These are phyloP conservation scores for grape (Vitis vinifera) DNA, from an alignment of 164 flowering plant genomes.

Conservation along the genomic window DNA sequence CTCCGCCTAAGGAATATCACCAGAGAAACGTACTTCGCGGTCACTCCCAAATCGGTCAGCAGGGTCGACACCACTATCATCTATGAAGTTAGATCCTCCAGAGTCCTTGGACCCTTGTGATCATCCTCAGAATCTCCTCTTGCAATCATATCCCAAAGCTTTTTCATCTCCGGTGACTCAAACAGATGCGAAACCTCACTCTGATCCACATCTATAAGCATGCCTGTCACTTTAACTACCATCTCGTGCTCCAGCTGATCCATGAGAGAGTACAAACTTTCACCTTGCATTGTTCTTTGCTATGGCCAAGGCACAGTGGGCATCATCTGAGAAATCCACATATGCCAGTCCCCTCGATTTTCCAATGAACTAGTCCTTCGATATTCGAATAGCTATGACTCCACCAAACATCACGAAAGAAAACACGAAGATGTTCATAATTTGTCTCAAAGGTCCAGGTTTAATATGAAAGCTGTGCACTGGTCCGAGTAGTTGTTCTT, in stretches of 20 bases:
- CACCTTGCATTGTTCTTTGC: conserved; percentile 85
- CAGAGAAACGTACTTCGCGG: too few species aligned
- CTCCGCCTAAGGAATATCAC: too few species aligned
- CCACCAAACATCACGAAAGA: conserved; percentile 90
- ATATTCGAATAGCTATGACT: conserved; percentile 66
- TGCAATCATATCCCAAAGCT: too few species aligned
- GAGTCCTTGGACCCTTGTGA: too few species aligned
- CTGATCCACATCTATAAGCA: conserved; percentile 92
- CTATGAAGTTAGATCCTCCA: too few species aligned
- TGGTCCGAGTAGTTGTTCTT: conserved; percentile 55
- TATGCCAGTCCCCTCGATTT: conserved; percentile 95
- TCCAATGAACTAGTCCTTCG: conserved; percentile 71
- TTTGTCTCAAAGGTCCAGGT: conserved; percentile 65
- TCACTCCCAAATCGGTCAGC: too few species aligned
- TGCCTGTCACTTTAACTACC: conserved; percentile 84
- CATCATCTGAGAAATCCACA: conserved; percentile 80
- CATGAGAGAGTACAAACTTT: conserved; percentile 70
- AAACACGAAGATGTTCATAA: conserved; percentile 50
- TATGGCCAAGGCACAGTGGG: conserved; percentile 69
- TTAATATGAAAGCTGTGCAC: conserved; percentile 91
- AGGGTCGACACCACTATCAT: too few species aligned
- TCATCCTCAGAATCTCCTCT: too few species aligned
- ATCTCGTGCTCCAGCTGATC: conserved; percentile 70
- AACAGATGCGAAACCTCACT: conserved; percentile 76
- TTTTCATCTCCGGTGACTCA: conserved; percentile 59